phyloP scores from a whole-genome alignment of 768 basidiomycete species.

The Paxillus involutus region DNA sequence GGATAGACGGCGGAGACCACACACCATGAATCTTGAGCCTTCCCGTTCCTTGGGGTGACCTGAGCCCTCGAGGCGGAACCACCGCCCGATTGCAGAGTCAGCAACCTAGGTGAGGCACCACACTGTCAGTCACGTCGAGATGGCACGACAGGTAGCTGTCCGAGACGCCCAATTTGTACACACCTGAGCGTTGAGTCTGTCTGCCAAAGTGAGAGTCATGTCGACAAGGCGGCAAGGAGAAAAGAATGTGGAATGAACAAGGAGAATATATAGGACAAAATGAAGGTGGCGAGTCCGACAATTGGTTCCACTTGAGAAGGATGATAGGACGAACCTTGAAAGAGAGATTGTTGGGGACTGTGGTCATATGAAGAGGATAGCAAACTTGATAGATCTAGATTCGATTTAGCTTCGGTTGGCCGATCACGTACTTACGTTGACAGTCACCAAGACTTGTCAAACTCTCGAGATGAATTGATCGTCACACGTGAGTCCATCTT shows the following conservation, averaged over 20 bases:
- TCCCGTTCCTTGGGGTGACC: conserved; percentile 61
- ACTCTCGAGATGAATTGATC: background rate
- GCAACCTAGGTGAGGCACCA: conserved; percentile 32
- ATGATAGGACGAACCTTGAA: background rate
- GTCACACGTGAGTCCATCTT: background rate
- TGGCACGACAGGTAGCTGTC: background rate
- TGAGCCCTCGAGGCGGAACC: conserved; percentile 74
- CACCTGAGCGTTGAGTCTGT: conserved; percentile 44
- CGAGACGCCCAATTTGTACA: background rate
- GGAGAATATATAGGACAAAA: conserved; percentile 26
- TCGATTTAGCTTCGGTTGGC: no score
- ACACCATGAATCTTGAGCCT: conserved; percentile 62
- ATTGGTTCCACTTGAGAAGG: background rate
- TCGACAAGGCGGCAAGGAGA: conserved; percentile 8
- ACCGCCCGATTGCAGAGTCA: conserved; percentile 49
- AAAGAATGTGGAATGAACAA: conserved; percentile 15
- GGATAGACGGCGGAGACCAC: conserved; percentile 11
- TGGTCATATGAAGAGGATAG: background rate
- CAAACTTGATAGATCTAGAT: background rate
- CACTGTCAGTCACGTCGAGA: no score
- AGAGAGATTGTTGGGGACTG: background rate
- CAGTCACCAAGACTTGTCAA: no score
- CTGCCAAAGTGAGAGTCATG: conserved; percentile 40
- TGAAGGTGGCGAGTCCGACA: background rate
- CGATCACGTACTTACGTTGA: no score